Evolutionary conservation across 192 early-diverging fungal species (phyloP).

Genomic region (Coemansia sp.): DNA sequence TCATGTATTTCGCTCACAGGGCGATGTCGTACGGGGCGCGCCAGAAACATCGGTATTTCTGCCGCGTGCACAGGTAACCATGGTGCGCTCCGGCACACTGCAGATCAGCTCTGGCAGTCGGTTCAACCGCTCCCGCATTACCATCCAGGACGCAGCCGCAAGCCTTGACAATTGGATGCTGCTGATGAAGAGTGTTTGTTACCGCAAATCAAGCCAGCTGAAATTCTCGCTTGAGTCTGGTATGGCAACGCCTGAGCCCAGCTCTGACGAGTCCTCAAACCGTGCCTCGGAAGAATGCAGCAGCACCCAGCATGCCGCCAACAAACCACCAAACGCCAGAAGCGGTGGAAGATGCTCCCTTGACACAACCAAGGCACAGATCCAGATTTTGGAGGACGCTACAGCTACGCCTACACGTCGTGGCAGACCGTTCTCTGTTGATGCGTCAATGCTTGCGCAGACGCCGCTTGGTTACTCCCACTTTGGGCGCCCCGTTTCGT

Average conservation of each 20-base stretch:
- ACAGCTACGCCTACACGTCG: constrained; percentile 19
- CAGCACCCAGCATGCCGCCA: background rate
- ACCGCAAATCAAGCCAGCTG: background rate
- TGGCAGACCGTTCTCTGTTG: constrained; percentile 43
- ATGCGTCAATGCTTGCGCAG: constrained; percentile 41
- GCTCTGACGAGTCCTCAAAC: constrained; percentile 28
- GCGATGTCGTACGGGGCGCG: constrained; percentile 45
- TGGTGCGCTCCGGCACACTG: constrained; percentile 23
- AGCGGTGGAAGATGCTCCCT: constrained; percentile 2
- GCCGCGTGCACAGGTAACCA: constrained; percentile 31
- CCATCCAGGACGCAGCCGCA: constrained; percentile 36
- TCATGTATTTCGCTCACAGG: constrained; percentile 53
- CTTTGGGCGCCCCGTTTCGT: constrained; percentile 6
- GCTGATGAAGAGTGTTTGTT: constrained; percentile 38
- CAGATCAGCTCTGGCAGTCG: constrained; percentile 39
- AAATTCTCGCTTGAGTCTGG: background rate
- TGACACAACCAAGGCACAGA: background rate
- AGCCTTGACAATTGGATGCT: constrained; percentile 39
- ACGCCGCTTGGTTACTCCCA: constrained; percentile 25
- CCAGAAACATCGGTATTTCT: constrained; percentile 50
- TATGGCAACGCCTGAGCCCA: constrained; percentile 43
- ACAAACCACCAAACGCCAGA: background rate
- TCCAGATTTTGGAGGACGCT: background rate
- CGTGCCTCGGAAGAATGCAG: background rate
- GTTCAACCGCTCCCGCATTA: constrained; percentile 44